Evolutionary conservation across 2,329 filamentous ascomycete genomes (phyloP).

Genomic region (Orbilia quercus): DNA sequence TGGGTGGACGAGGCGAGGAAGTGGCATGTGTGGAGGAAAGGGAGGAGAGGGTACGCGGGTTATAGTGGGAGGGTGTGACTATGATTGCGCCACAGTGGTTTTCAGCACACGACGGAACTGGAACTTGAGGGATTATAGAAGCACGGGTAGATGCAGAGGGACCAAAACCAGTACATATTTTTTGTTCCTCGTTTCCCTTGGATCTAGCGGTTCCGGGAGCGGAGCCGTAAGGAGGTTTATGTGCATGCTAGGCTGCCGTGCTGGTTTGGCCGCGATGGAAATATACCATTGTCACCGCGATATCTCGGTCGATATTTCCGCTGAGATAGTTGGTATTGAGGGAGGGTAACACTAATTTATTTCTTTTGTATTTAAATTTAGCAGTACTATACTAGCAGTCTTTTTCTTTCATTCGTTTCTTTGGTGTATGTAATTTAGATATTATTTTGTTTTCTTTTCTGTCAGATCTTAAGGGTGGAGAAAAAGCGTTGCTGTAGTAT

Average conservation of each 20-base stretch:
- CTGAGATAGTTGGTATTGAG: not conserved
- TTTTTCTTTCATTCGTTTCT: not conserved
- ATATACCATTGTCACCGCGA: constrained; percentile 1
- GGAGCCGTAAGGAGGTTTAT: not conserved
- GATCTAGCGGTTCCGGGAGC: not conserved
- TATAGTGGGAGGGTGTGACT: constrained; percentile 76
- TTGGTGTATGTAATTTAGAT: not conserved
- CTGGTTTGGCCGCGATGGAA: not conserved
- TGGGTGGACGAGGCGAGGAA: constrained; percentile 94
- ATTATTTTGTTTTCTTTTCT: constrained; percentile 3
- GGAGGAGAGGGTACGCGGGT: constrained; percentile 68
- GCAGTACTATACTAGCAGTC: not conserved
- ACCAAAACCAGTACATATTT: not conserved
- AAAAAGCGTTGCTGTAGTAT: too few relatives aligned
- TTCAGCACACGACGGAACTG: not conserved
- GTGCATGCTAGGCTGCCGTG: not conserved
- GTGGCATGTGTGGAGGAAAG: constrained; percentile 69
- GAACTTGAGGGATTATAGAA: not conserved
- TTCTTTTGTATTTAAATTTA: not conserved
- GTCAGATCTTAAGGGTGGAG: not conserved
- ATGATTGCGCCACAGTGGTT: not conserved
- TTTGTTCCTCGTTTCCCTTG: not conserved
- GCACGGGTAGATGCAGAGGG: not conserved
- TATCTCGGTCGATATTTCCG: constrained; percentile 3
- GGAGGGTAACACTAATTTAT: not conserved